Conservation (phyloP, 345 rosid genomes). For the Moricandia moricandioides region DNA sequence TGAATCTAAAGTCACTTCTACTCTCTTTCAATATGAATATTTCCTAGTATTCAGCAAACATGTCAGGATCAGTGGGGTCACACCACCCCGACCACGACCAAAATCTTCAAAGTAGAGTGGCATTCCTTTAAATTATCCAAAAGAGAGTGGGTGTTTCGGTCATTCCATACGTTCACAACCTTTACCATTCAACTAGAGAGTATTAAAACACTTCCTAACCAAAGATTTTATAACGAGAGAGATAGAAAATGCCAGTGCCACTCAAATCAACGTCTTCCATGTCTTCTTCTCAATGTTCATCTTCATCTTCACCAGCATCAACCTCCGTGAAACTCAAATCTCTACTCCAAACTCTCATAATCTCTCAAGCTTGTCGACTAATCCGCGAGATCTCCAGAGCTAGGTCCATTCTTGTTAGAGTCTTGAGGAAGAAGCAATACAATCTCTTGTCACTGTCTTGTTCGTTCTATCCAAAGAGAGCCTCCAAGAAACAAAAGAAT, state of each 20-base stretch:
- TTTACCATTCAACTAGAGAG: constrained; percentile 22
- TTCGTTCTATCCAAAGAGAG: constrained; percentile 42
- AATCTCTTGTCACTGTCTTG: constrained; percentile 40
- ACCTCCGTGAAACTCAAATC: constrained; percentile 58
- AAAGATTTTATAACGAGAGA: constrained; percentile 13
- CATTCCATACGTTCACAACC: neutral
- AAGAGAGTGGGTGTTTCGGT: constrained; percentile 43
- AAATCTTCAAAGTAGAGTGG: constrained; percentile 42
- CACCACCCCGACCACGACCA: constrained; percentile 22
- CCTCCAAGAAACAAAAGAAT: constrained; percentile 44
- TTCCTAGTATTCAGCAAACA: constrained; percentile 34
- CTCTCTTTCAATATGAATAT: constrained; percentile 24
- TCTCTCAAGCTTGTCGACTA: constrained; percentile 54
- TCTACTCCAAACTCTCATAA: constrained; percentile 54
- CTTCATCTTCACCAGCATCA: constrained; percentile 47
- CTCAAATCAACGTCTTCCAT: constrained; percentile 26
- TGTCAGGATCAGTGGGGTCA: constrained; percentile 34
- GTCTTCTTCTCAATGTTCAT: constrained; percentile 24
- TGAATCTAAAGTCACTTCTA: constrained; percentile 40
- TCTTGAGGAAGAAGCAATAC: constrained; percentile 50
- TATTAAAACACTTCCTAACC: constrained; percentile 15
- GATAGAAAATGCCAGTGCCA: constrained; percentile 33
- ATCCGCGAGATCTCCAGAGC: constrained; percentile 54
- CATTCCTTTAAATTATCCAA: constrained; percentile 37
- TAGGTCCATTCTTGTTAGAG: constrained; percentile 46